Evolutionary conservation across 768 basidiomycete species (phyloP).

Genomic region (Boletus subparvulus): DNA sequence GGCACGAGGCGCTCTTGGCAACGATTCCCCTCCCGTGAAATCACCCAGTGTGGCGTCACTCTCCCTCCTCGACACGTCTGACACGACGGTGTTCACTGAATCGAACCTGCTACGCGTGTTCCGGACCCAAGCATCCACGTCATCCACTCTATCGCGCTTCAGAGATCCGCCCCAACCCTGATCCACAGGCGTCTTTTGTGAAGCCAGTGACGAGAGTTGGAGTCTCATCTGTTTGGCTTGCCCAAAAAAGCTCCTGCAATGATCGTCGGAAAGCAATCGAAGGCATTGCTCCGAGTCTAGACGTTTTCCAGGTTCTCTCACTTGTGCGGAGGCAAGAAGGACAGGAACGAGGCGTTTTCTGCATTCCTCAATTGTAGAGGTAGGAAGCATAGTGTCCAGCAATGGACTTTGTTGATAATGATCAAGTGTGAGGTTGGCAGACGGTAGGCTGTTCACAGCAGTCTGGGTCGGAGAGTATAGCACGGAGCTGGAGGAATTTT

Average conservation of each 20-base stretch:
- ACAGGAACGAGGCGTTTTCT: constrained; percentile 26
- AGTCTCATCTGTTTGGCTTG: constrained; percentile 26
- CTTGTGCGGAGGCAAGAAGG: constrained; percentile 16
- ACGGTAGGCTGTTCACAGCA: constrained; percentile 7
- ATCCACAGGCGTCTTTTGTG: constrained; percentile 4
- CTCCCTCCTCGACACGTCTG: constrained; percentile 23
- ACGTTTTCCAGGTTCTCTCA: constrained; percentile 13
- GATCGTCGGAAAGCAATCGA: constrained; percentile 30
- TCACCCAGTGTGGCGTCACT: constrained; percentile 29
- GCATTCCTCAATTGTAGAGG: constrained; percentile 27
- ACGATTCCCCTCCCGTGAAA: constrained; percentile 3
- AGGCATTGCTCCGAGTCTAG: constrained; percentile 21
- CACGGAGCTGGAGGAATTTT: constrained; percentile 1
- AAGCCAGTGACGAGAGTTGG: constrained; percentile 18
- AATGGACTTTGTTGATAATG: constrained; percentile 1
- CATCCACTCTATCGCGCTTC: constrained; percentile 15
- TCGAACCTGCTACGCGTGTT: constrained; percentile 16
- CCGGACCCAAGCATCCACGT: constrained; percentile 12
- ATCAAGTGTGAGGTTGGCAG: constrained; percentile 3
- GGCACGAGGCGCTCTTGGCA: constrained; percentile 24
- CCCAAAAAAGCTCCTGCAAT: constrained; percentile 20
- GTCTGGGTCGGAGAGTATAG: constrained; percentile 14
- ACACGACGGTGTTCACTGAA: constrained; percentile 11
- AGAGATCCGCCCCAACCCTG: neutral
- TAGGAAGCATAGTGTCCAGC: constrained; percentile 4